phyloP scores from a whole-genome alignment of 495 filamentous ascomycete genomes.

The Cudoniella acicularis region DNA sequence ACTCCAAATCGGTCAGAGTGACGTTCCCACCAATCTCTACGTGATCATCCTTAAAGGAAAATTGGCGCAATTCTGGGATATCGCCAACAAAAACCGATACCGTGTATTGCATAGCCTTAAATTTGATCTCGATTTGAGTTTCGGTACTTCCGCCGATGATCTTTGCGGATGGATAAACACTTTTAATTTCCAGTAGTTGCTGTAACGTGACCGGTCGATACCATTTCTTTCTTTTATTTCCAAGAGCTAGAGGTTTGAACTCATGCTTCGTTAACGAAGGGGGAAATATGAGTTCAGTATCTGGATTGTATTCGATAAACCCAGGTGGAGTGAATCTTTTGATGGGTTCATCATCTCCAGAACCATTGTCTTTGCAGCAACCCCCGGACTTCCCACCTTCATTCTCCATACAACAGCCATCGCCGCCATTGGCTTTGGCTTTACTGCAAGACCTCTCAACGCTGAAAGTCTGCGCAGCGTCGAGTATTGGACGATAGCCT shows the following conservation, averaged over 20 bases:
- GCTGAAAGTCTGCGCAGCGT: constrained; percentile 79
- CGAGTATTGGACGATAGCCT: constrained; percentile 89
- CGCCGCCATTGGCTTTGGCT: constrained; percentile 55
- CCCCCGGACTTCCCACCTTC: constrained; percentile 42
- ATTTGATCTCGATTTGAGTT: constrained; percentile 97
- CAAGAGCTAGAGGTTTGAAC: constrained; percentile 78
- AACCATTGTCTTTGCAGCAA: constrained; percentile 52
- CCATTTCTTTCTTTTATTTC: constrained; percentile 94
- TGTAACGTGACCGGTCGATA: constrained; percentile 82
- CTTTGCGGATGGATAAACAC: constrained; percentile 78
- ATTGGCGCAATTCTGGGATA: constrained; percentile 81
- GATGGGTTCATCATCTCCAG: constrained; percentile 39
- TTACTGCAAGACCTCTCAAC: constrained; percentile 49
- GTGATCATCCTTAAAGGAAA: constrained; percentile 71
- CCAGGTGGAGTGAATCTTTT: constrained; percentile 76
- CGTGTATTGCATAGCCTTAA: constrained; percentile 89
- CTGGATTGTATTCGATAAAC: constrained; percentile 89
- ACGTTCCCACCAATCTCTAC: constrained; percentile 91
- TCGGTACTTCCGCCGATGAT: constrained; percentile 95
- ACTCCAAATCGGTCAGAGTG: constrained; percentile 78
- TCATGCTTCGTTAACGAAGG: constrained; percentile 76
- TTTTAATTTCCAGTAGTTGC: constrained; percentile 89
- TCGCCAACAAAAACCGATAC: constrained; percentile 91
- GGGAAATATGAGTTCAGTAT: constrained; percentile 94
- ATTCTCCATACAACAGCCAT: constrained; percentile 68